Percentiles rank a stretch among this genome's conserved stretches.
phyloP scores from a whole-genome alignment of 2,329 filamentous ascomycete genomes.

The Plenodomus biglobosus region DNA sequence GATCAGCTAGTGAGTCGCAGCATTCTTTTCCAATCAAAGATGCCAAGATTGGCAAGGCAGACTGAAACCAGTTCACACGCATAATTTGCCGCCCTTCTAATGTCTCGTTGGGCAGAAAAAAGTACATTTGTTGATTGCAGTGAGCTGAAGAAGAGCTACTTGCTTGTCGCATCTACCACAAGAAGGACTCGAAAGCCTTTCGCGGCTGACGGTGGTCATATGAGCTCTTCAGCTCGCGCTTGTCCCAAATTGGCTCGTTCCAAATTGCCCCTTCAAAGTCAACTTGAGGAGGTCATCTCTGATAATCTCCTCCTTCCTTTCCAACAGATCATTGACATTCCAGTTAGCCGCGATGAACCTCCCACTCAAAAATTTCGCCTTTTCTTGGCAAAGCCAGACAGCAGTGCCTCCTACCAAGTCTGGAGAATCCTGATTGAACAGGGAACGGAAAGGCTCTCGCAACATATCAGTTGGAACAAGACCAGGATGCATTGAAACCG shows the following conservation, averaged over 20 bases:
- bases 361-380: constrained; percentile 32
- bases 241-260: not conserved
- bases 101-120: too few species aligned
- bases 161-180: too few species aligned
- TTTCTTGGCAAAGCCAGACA: constrained; percentile 27
- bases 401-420: constrained; percentile 32
- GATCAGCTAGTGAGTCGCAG: too few species aligned
- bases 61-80: too few species aligned
- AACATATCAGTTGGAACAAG: constrained; percentile 19
- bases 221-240: too few species aligned
- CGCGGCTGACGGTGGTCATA: too few species aligned
- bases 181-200: too few species aligned
- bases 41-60: too few species aligned
- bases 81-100: too few species aligned
- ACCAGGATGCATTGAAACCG: constrained; percentile 19
- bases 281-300: constrained; percentile 17
- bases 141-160: too few species aligned
- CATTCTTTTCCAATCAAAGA: too few species aligned
- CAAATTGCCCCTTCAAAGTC: constrained; percentile 16
- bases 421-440: constrained; percentile 24
- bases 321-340: constrained; percentile 35
- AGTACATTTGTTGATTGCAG: too few species aligned
- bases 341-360: constrained; percentile 31
- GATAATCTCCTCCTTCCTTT: constrained; percentile 20
- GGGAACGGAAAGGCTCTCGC: constrained; percentile 12